These are phyloP conservation scores for Nannochloropsis salina DNA, from an alignment of 108 stramenopile genomes.

Conservation along the genomic window DNA sequence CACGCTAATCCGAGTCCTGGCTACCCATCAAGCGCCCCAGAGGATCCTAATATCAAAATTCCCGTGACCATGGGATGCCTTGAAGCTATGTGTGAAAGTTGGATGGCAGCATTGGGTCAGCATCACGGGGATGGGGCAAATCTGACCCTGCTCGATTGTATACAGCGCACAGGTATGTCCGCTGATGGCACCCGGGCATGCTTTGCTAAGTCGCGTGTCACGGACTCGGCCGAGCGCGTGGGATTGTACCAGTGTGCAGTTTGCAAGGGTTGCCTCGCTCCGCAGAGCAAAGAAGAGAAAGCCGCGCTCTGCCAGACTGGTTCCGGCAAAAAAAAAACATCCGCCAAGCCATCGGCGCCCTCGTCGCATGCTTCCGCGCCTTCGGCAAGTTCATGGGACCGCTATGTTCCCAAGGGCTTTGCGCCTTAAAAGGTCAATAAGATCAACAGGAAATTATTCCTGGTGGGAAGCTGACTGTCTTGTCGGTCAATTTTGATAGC, in stretches of 20 bases:
- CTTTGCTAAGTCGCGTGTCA: not conserved
- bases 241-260: not conserved
- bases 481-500: too few relatives aligned
- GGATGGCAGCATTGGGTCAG: not conserved
- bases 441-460: too few relatives aligned
- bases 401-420: not conserved
- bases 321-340: not conserved
- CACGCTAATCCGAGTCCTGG: not conserved
- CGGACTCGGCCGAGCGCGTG: not conserved
- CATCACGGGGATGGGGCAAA: not conserved
- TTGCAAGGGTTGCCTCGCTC: not conserved
- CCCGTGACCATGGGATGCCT: not conserved
- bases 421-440: not conserved
- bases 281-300: not conserved
- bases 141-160: not conserved
- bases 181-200: not conserved
- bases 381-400: not conserved
- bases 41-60: not conserved
- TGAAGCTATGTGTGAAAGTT: not conserved
- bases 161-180: slow-evolving; percentile 3
- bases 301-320: not conserved
- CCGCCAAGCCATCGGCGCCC: not conserved
- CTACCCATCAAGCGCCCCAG: slow-evolving; percentile 13
- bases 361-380: not conserved
- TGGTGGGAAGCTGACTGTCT: too few relatives aligned